phyloP scores from a whole-genome alignment of 2,329 filamentous ascomycete species.

The Trichoderma polysporum region DNA sequence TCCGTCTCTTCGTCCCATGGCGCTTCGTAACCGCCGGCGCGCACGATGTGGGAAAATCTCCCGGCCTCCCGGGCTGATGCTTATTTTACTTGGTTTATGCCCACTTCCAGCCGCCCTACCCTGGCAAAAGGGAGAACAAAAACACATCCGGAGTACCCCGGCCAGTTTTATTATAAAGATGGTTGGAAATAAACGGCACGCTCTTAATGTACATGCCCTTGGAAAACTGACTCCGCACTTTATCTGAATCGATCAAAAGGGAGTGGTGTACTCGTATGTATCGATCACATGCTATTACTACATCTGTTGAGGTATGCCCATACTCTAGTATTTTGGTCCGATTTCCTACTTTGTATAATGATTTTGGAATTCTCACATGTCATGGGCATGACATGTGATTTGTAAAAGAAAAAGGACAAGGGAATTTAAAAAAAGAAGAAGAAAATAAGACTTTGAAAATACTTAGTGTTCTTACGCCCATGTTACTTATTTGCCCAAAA shows the following conservation, averaged over 20 bases:
- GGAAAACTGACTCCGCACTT: background rate
- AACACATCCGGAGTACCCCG: no score
- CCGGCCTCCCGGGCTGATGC: slow-evolving; percentile 1
- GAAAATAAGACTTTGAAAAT: background rate
- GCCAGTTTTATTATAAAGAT: no score
- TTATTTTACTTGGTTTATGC: background rate
- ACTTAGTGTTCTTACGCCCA: background rate
- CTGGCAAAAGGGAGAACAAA: no score
- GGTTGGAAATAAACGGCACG: background rate
- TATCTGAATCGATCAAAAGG: background rate
- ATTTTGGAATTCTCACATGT: background rate
- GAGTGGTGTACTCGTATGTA: background rate
- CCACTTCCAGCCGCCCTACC: background rate
- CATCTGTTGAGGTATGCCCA: no score
- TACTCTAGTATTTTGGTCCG: background rate
- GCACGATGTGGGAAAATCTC: background rate
- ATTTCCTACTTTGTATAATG: background rate
- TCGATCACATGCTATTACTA: background rate
- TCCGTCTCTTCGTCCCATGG: background rate
- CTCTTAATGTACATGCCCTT: background rate
- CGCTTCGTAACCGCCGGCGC: background rate
- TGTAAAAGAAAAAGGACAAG: background rate
- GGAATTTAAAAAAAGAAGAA: background rate
- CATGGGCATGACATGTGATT: background rate
- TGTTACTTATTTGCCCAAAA: background rate